phyloP scores from a whole-genome alignment of 495 filamentous ascomycete species.

The Beverwykella pulmonaria region DNA sequence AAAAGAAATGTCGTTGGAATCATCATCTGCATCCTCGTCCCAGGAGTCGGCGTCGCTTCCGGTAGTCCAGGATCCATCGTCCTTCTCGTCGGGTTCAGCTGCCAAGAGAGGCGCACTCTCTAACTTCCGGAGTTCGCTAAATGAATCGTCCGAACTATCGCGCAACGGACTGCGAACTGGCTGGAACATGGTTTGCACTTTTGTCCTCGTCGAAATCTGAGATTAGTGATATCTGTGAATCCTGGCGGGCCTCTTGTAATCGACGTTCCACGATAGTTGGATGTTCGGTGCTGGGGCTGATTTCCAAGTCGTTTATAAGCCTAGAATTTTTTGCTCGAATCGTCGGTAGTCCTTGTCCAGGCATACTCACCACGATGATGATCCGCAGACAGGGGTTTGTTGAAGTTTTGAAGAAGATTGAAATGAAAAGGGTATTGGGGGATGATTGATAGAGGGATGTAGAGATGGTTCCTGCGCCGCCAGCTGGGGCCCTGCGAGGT shows the following conservation, averaged over 20 bases:
- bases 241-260: constrained; percentile 21
- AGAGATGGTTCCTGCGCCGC: constrained; percentile 45
- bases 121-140: background rate
- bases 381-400: constrained; percentile 39
- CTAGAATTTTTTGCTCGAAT: background rate
- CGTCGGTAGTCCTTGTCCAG: constrained; percentile 4
- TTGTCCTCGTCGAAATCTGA: constrained; percentile 40
- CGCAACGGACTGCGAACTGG: constrained; percentile 49
- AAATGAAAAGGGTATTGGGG: constrained; percentile 52
- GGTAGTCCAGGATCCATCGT: constrained; percentile 41
- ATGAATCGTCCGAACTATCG: background rate
- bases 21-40: constrained; percentile 43
- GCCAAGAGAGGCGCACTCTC: background rate
- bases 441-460: constrained; percentile 59
- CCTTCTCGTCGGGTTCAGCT: constrained; percentile 27
- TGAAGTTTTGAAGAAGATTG: constrained; percentile 28
- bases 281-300: constrained; percentile 14
- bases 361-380: constrained; percentile 68
- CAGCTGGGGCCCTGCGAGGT: constrained; percentile 17
- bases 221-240: constrained; percentile 32
- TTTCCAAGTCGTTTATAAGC: background rate
- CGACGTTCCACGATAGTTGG: constrained; percentile 13
- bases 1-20: constrained; percentile 53
- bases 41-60: constrained; percentile 40
- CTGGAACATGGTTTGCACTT: constrained; percentile 46